Conservation (phyloP, 176 grass and related monocot species). For the Aegilops umbellulata region DNA sequence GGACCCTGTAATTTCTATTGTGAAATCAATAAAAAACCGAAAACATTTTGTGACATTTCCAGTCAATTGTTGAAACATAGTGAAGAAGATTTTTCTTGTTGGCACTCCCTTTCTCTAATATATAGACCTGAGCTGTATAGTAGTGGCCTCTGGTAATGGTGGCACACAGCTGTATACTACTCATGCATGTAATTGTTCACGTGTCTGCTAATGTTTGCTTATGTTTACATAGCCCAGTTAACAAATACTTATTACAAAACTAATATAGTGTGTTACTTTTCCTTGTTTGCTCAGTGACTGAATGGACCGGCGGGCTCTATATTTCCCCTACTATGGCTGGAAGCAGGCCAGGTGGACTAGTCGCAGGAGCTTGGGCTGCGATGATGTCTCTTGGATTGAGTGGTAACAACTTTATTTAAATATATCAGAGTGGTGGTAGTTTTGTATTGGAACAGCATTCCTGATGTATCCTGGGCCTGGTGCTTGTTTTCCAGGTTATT, state of each 20-base stretch:
- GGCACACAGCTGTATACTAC: neutral
- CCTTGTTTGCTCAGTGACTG: slow-evolving; percentile 66
- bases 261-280: slow-evolving; percentile 12
- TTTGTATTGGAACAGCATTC: slow-evolving; percentile 18
- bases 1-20: neutral
- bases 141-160: neutral
- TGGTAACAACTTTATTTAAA: slow-evolving; percentile 39
- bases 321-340: slow-evolving; percentile 95
- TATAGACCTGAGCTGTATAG: neutral
- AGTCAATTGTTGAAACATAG: neutral
- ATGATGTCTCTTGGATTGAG: slow-evolving; percentile 90
- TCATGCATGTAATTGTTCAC: neutral
- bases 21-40: neutral
- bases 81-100: neutral
- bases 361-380: slow-evolving; percentile 94
- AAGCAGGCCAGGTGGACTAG: slow-evolving; percentile 87
- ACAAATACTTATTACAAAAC: neutral
- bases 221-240: neutral
- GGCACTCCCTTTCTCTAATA: neutral
- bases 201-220: neutral
- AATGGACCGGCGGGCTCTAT: slow-evolving; percentile 97
- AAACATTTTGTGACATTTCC: neutral
- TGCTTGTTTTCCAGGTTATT: slow-evolving; percentile 63
- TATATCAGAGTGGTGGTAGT: neutral
- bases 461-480: slow-evolving; percentile 7